A percentile compares a stretch with the other conserved stretches of the same genome.
Conservation (phyloP, 1,284 basidiomycete species). For the Sanguinoderma infundibulare region DNA sequence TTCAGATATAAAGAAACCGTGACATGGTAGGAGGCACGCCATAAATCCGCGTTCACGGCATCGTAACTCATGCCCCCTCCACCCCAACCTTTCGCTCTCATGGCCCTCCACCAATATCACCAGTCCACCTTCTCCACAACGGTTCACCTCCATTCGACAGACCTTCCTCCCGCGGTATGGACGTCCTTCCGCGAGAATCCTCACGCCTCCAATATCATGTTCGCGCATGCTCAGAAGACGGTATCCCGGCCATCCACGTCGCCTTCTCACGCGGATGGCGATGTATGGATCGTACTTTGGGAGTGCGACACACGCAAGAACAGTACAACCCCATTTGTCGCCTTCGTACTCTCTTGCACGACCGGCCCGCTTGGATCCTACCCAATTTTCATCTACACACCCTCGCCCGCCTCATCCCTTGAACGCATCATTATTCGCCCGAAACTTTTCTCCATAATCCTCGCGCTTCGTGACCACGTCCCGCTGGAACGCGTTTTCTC, state of each 20-base stretch:
- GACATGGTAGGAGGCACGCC: no score
- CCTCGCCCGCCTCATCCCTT: constrained; percentile 27
- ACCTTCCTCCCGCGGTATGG: constrained; percentile 44
- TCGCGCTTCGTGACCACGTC: constrained; percentile 26
- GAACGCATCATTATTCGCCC: constrained; percentile 33
- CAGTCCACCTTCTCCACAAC: constrained; percentile 30
- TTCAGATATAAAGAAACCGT: no score
- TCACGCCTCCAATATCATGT: constrained; percentile 55
- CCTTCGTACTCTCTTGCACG: constrained; percentile 64
- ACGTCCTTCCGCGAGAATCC: constrained; percentile 43
- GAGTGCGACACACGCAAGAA: constrained; percentile 20
- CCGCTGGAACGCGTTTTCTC: constrained; percentile 55
- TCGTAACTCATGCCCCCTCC: neutral
- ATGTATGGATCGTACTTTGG: constrained; percentile 59
- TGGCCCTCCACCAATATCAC: neutral
- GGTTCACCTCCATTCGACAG: constrained; percentile 30
- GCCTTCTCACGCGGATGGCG: constrained; percentile 17
- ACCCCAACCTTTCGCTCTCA: neutral
- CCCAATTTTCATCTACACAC: constrained; percentile 45
- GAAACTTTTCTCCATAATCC: constrained; percentile 32
- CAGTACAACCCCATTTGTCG: constrained; percentile 34
- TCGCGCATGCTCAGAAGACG: constrained; percentile 49
- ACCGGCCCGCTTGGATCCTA: constrained; percentile 56
- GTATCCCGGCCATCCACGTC: constrained; percentile 22
- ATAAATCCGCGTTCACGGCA: neutral